Evolutionary conservation across 2,329 filamentous ascomycete species (phyloP), one percentile per base, ranked within the genome.

Genomic region (Pseudovirgaria hyperparasitica): DNA sequence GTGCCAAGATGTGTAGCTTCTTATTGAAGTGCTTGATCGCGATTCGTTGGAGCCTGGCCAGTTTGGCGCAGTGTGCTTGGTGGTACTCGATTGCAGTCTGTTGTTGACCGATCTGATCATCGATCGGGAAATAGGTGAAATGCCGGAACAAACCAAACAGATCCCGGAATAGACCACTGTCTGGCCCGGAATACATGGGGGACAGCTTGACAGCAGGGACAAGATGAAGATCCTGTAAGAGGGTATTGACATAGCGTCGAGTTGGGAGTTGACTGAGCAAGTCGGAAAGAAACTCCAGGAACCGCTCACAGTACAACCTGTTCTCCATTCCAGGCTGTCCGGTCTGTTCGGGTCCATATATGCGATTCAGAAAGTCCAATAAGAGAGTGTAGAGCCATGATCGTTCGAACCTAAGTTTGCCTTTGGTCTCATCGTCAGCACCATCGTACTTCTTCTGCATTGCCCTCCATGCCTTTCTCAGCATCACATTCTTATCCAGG

Each of bases 181-280:
- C 70, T 35, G 82, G 75, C 30, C 78, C 70, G 30, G 76, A 73
- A 43, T 78, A 92, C 43, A 87, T 58, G 1, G 79, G 77, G 2
- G 87, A 94, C 11, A 92, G 58, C 25, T 69, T 70, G 41, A 94
- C 73, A 7, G 80, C 71, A 1, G 87, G 64, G 16, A 94, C 56
- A 13, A 92, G 55, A 48, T 96, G 85, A 23, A 96, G 60, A 48
- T 98, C 87, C 42, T 80, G 76, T 9, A 96, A 55, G 22, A 98
- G 60, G 2, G 82, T 76, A 52, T 94, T 94, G 48, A 92, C 82
- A 50, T 96, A 96, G 52, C 90, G 74, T 41, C 90, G 69, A 4
- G 92, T 98, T 1, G 90, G 90, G 25, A 96, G 63, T 51, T 98
- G 90, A 44, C 87, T 94, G 50, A 92, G 75, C 12, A 98, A 60